phyloP scores from a whole-genome alignment of 257 asterid species.

The Solanum etuberosum region DNA sequence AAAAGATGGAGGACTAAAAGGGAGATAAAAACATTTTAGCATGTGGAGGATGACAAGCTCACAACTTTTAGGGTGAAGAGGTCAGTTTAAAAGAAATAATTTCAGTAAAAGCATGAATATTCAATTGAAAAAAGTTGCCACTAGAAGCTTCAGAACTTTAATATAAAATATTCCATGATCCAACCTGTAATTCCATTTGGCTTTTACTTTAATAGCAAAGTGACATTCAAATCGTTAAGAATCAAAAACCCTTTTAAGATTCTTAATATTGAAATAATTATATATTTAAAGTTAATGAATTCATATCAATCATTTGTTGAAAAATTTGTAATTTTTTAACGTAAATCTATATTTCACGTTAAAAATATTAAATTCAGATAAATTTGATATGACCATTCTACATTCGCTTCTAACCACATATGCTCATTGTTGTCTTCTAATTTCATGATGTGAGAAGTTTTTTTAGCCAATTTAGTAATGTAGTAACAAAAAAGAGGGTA shows the following conservation, averaged over 20 bases:
- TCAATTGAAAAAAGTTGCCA: constrained; percentile 11
- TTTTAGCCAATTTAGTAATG: background rate
- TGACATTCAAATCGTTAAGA: background rate
- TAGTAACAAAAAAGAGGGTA: background rate
- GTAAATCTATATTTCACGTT: background rate
- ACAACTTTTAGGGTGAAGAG: background rate
- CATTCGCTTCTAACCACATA: background rate
- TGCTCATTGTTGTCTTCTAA: background rate
- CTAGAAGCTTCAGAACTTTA: constrained; percentile 5
- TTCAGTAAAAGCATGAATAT: background rate
- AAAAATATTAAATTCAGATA: background rate
- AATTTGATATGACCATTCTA: background rate
- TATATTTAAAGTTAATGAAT: background rate
- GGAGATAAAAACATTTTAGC: background rate
- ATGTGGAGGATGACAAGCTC: background rate
- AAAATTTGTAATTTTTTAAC: no score
- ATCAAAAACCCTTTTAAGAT: background rate
- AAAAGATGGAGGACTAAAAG: background rate
- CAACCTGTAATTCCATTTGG: constrained; percentile 39
- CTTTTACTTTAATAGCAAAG: background rate
- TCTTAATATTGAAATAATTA: background rate
- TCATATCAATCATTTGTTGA: background rate
- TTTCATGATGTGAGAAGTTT: background rate
- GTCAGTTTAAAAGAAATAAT: background rate
- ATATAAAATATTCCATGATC: constrained; percentile 21